Conservation (phyloP, 192 early-diverging fungal species). For the Linnemannia hyalina region DNA sequence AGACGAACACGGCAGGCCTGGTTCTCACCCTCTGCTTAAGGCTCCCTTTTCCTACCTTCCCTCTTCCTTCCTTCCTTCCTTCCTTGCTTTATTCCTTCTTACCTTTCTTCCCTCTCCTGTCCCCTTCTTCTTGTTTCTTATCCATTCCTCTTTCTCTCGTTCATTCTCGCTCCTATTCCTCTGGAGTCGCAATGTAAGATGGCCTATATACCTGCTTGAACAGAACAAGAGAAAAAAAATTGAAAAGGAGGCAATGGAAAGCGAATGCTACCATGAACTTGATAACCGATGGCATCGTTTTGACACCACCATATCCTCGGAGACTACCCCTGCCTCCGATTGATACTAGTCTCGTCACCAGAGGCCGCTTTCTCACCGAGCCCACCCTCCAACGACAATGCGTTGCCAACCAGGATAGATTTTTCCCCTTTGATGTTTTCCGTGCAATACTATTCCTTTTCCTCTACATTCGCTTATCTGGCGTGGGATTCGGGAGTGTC, state of each 20-base stretch:
- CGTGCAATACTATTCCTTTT: neutral
- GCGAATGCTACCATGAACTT: too few species aligned
- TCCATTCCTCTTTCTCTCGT: neutral
- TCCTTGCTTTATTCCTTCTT: neutral
- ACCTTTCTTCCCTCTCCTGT: neutral
- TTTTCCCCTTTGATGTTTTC: neutral
- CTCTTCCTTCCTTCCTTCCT: neutral
- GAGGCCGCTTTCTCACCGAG: neutral
- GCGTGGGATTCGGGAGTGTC: neutral
- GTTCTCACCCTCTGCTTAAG: neutral
- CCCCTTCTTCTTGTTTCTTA: neutral
- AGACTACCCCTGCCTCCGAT: neutral
- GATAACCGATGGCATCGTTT: neutral
- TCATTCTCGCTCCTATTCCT: neutral
- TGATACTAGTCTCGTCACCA: neutral
- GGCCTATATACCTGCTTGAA: neutral
- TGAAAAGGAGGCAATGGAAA: too few species aligned
- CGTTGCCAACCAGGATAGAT: neutral
- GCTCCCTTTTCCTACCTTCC: neutral
- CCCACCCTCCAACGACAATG: slow-evolving; percentile 2
- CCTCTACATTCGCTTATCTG: neutral
- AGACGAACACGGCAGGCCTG: neutral
- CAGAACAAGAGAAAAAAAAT: too few species aligned
- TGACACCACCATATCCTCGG: neutral
- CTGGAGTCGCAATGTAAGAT: neutral